Base-by-base conservation (phyloP, 2,329 filamentous ascomycete genomes). In the Eurotiales sp. region DNA sequence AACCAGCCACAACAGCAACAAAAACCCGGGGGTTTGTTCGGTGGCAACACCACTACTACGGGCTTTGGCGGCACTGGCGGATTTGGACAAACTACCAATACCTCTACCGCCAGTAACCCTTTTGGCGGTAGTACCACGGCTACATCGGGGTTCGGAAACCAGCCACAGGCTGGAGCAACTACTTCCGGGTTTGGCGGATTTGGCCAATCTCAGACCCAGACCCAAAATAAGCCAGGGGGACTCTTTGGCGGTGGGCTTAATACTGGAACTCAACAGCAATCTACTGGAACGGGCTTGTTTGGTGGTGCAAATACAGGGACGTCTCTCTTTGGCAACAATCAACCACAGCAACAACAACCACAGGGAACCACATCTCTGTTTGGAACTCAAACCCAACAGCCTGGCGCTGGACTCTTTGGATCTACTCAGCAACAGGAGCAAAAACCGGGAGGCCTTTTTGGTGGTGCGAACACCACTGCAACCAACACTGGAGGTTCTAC, bases 401-500 rank as follows among this genome's bases (percentile, higher is more conserved):
- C 64, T 19, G 62, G 59, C 10, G 51, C 57, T 12, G 61, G 66
- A 4, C 56, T 71, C 11, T 73, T 73, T 51, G 70, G 69, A 21
- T 56, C 59, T 21, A 59, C 55, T 23, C 59, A 62, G 22, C 65
- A 68, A 49, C 68, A 67, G 51, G 60, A 59, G 32, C 65, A 68
- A 52, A 63, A 64, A 46, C 59, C 61, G 11, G 21, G 46, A 50
- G 58, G 64, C 46, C 61, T 72, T 44, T 68, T 71, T n/a, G 72
- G 73, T 15, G 70, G 73, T 12, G 61, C 79, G 6, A 80, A 81
- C 46, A 76, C 75, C 65, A 27, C 55, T 15, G 52, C 56, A 7
- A 59, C 64, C 10, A 57, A 52, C 40, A 59, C 62, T 41, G 57
- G 58, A 27, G 59, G 60, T 10, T 52, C 64, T 45, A 54, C 59